Conservation (phyloP, 2,329 filamentous ascomycete species). For the Diaporthe citri region DNA sequence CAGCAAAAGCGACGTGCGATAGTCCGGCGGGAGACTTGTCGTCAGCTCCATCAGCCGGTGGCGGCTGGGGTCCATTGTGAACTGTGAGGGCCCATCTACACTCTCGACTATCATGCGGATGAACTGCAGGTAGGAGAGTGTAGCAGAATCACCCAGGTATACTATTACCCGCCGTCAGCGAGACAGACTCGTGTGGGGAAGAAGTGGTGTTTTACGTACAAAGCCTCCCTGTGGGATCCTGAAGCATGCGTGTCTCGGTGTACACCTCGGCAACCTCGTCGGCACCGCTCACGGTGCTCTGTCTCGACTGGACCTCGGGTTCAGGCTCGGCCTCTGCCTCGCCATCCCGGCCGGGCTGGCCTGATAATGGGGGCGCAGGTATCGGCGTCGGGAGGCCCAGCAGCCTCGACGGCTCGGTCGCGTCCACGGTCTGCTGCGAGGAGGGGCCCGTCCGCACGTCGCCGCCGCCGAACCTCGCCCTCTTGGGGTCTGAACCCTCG, state of each 20-base stretch:
- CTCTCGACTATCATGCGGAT: slow-evolving; percentile 71
- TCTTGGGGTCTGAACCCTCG: slow-evolving; percentile 28
- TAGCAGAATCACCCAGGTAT: slow-evolving; percentile 74
- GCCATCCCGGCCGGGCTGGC: slow-evolving; percentile 36
- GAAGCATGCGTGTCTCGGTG: slow-evolving; percentile 68
- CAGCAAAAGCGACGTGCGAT: slow-evolving; percentile 64
- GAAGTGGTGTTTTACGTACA: slow-evolving; percentile 54
- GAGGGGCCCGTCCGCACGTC: background rate
- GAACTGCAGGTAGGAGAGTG: slow-evolving; percentile 70
- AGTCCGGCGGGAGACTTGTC: slow-evolving; percentile 59
- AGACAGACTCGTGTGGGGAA: background rate
- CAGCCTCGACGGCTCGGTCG: slow-evolving; percentile 48
- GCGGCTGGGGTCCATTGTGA: slow-evolving; percentile 68
- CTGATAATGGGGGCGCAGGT: background rate
- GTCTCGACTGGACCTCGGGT: slow-evolving; percentile 50
- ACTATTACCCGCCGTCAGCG: slow-evolving; percentile 52
- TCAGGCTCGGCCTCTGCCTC: slow-evolving; percentile 44
- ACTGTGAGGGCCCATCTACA: slow-evolving; percentile 65
- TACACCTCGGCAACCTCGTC: slow-evolving; percentile 70
- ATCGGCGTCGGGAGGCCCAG: slow-evolving; percentile 44
- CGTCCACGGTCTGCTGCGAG: slow-evolving; percentile 36
- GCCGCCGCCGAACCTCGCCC: slow-evolving; percentile 35
- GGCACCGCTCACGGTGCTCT: slow-evolving; percentile 57
- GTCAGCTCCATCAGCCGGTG: slow-evolving; percentile 69
- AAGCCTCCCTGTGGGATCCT: slow-evolving; percentile 69